Conservation (phyloP, 2,329 filamentous ascomycete species). For the Diaporthe citriasiana region DNA sequence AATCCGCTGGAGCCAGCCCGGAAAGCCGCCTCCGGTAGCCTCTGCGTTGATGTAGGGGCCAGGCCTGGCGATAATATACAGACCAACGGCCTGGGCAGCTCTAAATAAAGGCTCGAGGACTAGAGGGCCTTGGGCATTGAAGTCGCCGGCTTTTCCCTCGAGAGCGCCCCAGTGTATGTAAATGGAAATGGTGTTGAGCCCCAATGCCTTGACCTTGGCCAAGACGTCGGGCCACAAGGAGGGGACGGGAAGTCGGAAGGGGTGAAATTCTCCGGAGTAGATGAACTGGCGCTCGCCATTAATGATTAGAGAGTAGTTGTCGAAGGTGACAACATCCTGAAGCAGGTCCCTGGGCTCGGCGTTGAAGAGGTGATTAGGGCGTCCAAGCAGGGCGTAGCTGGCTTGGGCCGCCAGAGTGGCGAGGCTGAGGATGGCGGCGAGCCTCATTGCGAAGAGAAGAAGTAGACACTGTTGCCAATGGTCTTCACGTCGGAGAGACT, state of each 20-base stretch:
- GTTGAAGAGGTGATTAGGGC: constrained; percentile 33
- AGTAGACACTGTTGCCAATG: not conserved
- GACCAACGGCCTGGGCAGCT: constrained; percentile 74
- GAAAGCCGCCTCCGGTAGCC: constrained; percentile 77
- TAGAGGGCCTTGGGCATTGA: constrained; percentile 76
- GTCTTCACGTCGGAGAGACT: not conserved
- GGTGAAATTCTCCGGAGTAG: constrained; percentile 78
- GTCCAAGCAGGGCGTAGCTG: constrained; percentile 35
- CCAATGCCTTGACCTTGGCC: constrained; percentile 80
- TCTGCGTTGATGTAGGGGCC: constrained; percentile 62
- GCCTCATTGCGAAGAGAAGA: constrained; percentile 35
- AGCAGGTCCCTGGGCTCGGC: constrained; percentile 39
- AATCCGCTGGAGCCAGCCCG: constrained; percentile 77
- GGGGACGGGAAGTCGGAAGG: constrained; percentile 60
- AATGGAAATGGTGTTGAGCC: constrained; percentile 79
- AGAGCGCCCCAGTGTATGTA: constrained; percentile 80
- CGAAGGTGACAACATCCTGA: constrained; percentile 69
- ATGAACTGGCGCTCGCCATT: constrained; percentile 76
- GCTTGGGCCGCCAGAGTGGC: constrained; percentile 33
- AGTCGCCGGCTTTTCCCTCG: constrained; percentile 76
- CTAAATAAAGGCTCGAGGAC: constrained; percentile 78
- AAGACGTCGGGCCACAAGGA: constrained; percentile 74
- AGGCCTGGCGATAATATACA: constrained; percentile 74
- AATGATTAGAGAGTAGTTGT: constrained; percentile 75
- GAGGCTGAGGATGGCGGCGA: constrained; percentile 33